Evolutionary conservation across 441 rosid genomes (phyloP), one percentile per base, ranked within the genome.

Genomic region (Arabidopsis lyrata): DNA sequence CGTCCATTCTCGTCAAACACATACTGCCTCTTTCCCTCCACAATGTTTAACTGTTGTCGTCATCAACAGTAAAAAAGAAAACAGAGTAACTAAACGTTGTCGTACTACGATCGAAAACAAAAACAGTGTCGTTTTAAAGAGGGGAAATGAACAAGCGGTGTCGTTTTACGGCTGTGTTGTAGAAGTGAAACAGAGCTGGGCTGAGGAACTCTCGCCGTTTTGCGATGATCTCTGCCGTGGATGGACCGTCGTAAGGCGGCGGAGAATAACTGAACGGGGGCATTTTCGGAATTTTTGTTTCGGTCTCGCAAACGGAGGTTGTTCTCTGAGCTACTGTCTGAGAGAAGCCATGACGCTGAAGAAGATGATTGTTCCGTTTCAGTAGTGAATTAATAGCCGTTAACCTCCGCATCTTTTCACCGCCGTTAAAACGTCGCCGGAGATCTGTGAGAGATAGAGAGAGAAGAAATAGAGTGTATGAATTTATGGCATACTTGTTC

Each of bases 21-120:
- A 59, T 94, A 94, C 84, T 94, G 99, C 95, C 79, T 86, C 97
- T 80, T 94, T 60, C 95, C 99, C 22, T 86, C 97, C 61, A 92
- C 99, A 59, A 92, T 60, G 84, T 87, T 85, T 68, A 94, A 48
- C 98, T 91, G 87, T 67, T 55, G 5, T 72, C 32, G 63, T 52
- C 53, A 66, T 31, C 57, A 72, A 15, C 29, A 45, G 38, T 55
- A 3, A 1, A 2, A 13, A 45, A 48, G 0, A 6, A 64, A 15
- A 14, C n/a, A 59, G 20, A 49, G 34, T 24, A 38, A 66, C 14
- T 16, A 50, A 55, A 45, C 32, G 63, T 7, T 6, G 16, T 10
- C 12, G n/a, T 14, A 2, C 31, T 27, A 29, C 4, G 6, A 4
- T 14, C 2, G 45, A 42, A 5, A 42, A 42, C 48, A 14, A 47